phyloP scores from a whole-genome alignment of 139 green algal species.

The Coccomyxa sp. region DNA sequence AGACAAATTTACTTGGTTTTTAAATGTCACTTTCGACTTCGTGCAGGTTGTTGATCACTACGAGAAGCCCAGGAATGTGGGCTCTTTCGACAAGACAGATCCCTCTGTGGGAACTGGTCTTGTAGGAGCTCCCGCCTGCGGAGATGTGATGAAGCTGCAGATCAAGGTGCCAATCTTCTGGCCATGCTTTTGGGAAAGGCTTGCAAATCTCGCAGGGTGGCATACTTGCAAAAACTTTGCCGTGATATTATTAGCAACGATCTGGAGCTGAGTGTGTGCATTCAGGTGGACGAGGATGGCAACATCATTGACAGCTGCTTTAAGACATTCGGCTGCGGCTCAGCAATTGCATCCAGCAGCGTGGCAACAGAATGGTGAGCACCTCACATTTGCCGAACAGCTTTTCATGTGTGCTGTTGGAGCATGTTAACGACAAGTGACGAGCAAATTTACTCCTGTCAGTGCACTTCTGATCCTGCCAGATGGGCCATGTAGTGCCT shows the following conservation, averaged over 20 bases:
- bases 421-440: background rate
- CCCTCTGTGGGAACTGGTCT: conserved; percentile 84
- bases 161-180: conserved; percentile 67
- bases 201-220: too few species aligned
- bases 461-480: too few species aligned
- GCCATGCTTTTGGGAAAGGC: background rate
- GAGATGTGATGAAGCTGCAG: conserved; percentile 99
- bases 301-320: conserved; percentile 97
- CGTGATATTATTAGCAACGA: too few species aligned
- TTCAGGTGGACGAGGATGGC: conserved; percentile 73
- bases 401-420: background rate
- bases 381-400: background rate
- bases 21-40: background rate
- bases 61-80: conserved; percentile 94
- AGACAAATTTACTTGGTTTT: too few species aligned
- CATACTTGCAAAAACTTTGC: too few species aligned
- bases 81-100: conserved; percentile 93
- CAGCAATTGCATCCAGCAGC: conserved; percentile 92
- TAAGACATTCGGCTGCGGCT: conserved; percentile 99
- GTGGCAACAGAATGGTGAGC: conserved; percentile 88
- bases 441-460: too few species aligned
- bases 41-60: conserved; percentile 96
- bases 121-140: conserved; percentile 89
- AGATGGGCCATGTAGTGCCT: background rate
- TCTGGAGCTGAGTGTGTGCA: background rate